A percentile compares a stretch with the other conserved stretches of the same genome.
phyloP scores from a whole-genome alignment of 768 basidiomycete genomes.

The Pleurotus platypus region DNA sequence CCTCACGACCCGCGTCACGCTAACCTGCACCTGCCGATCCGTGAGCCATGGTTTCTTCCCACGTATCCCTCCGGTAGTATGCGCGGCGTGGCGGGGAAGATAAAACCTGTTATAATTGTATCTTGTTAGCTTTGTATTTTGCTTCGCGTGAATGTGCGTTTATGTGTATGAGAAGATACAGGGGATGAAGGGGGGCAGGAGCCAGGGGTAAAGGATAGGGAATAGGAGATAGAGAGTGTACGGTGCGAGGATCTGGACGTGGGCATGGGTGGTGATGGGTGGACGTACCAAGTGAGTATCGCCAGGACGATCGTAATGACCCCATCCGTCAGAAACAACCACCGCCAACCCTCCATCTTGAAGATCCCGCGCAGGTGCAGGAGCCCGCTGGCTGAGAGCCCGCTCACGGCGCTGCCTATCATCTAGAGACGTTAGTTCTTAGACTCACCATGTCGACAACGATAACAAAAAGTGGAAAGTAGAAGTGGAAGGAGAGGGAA shows the following conservation, averaged over 20 bases:
- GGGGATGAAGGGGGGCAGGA: too few relatives aligned
- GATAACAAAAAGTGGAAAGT: neutral
- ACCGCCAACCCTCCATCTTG: constrained; percentile 6
- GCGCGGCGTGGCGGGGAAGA: constrained; percentile 1
- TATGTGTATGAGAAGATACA: too few relatives aligned
- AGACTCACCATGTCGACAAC: too few relatives aligned
- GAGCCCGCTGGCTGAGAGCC: constrained; percentile 4
- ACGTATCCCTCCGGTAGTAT: neutral
- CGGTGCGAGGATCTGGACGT: too few relatives aligned
- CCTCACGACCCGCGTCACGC: constrained; percentile 4
- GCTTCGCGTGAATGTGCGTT: too few relatives aligned
- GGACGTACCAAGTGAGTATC: constrained; percentile 3
- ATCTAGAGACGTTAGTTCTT: too few relatives aligned
- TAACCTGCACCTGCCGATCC: constrained; percentile 4
- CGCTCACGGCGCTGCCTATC: constrained; percentile 8
- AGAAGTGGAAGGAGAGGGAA: neutral
- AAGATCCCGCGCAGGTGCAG: constrained; percentile 3
- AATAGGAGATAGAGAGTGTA: too few relatives aligned
- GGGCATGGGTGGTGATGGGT: too few relatives aligned
- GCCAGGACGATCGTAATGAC: neutral
- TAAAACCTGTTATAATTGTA: constrained; percentile 4
- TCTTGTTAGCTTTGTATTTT: neutral
- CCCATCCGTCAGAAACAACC: constrained; percentile 1
- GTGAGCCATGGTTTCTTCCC: constrained; percentile 4
- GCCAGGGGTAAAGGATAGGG: too few relatives aligned